Conservation (phyloP, 1,284 basidiomycete genomes). For the Fomitopsis schrenkii region DNA sequence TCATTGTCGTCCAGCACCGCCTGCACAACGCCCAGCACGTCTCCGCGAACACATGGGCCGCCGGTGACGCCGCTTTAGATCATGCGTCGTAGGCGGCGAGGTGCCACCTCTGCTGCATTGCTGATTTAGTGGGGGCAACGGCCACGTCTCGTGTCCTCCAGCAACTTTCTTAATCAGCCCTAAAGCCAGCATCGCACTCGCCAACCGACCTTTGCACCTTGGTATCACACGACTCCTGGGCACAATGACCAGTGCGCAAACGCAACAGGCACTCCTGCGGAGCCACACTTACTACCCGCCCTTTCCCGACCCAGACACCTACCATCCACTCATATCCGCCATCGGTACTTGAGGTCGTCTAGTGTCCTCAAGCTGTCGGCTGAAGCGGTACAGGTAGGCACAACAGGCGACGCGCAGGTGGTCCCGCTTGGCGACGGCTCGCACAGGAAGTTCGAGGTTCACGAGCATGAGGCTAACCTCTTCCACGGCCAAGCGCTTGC, state of each 20-base stretch:
- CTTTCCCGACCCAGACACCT: constrained; percentile 14
- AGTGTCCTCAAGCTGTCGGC: background rate
- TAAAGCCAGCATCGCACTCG: no score
- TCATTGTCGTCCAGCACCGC: no score
- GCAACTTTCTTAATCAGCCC: no score
- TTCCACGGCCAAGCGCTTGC: constrained; percentile 20
- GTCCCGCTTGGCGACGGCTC: constrained; percentile 28
- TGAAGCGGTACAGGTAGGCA: background rate
- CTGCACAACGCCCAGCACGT: background rate
- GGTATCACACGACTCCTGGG: background rate
- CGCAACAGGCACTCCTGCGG: constrained; percentile 17
- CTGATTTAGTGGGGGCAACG: no score
- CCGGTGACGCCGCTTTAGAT: no score
- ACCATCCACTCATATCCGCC: constrained; percentile 22
- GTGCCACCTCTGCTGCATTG: no score
- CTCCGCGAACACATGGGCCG: background rate
- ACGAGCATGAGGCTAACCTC: constrained; percentile 26
- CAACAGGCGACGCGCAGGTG: constrained; percentile 15
- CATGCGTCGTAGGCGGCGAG: no score
- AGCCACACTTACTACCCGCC: constrained; percentile 15
- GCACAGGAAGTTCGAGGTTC: constrained; percentile 28
- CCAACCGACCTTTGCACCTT: no score
- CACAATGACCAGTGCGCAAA: background rate
- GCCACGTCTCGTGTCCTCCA: no score
- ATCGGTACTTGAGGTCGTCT: constrained; percentile 14